Percentiles rank a stretch among this genome's conserved stretches.
Evolutionary conservation across 139 green algal genomes (phyloP).

Genomic region (Raphidocelis subcapitata): DNA sequence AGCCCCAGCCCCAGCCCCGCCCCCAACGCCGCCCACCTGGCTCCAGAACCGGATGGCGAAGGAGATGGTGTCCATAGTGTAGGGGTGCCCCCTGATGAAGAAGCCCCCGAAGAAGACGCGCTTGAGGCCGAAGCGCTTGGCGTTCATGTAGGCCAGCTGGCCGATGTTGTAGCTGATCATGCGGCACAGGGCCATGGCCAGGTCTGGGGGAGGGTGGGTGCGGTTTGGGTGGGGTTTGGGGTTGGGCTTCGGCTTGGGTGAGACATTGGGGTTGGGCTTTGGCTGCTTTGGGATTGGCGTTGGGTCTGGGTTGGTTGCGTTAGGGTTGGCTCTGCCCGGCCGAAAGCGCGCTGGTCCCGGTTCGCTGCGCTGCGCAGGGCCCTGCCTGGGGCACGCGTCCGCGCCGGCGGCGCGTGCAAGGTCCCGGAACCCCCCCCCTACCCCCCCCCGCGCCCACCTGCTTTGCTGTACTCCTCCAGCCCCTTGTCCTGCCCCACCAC

Average conservation of each 20-base stretch:
- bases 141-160: constrained; percentile 70
- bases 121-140: constrained; percentile 84
- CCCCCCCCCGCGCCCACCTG: constrained; percentile 4
- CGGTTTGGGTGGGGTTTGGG: background rate
- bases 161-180: constrained; percentile 99
- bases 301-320: too few species aligned
- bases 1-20: too few species aligned
- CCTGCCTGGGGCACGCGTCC: too few species aligned
- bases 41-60: constrained; percentile 98
- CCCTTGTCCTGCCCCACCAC: constrained; percentile 72
- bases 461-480: constrained; percentile 78
- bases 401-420: too few species aligned
- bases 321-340: too few species aligned
- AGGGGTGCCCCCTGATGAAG: constrained; percentile 98
- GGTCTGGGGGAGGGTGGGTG: too few species aligned
- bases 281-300: too few species aligned
- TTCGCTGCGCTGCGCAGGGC: too few species aligned
- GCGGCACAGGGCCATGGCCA: constrained; percentile 86
- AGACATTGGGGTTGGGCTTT: background rate
- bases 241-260: background rate
- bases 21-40: too few species aligned
- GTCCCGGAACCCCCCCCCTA: background rate
- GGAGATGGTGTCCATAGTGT: constrained; percentile 99
- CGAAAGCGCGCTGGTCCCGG: too few species aligned
- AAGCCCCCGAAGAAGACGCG: constrained; percentile 97